These are phyloP conservation scores for Epichloe baconii DNA, from an alignment of 2,329 filamentous ascomycete species.

Conservation along the genomic window DNA sequence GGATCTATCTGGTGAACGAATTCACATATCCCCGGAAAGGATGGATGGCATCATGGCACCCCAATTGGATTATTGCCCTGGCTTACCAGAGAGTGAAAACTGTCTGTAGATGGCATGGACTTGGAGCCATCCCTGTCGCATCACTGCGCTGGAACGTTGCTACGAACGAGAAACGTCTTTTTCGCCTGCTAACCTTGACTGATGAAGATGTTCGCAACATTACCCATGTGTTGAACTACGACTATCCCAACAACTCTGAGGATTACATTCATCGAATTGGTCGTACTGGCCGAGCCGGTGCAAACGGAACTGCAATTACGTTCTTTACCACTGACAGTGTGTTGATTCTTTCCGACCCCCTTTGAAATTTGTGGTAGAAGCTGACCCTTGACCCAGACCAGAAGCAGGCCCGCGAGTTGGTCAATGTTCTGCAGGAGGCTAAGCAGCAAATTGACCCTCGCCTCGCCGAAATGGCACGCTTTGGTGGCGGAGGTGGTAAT, in stretches of 20 bases:
- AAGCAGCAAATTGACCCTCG: constrained; percentile 97
- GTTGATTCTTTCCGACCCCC: constrained; percentile 25
- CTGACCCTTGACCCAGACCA: constrained; percentile 42
- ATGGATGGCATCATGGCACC: constrained; percentile 41
- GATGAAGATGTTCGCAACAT: constrained; percentile 95
- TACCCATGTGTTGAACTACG: constrained; percentile 99
- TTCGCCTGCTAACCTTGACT: constrained; percentile 63
- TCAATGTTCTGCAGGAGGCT: constrained; percentile 83
- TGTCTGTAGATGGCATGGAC: constrained; percentile 33
- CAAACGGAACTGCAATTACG: constrained; percentile 90
- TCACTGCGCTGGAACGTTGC: constrained; percentile 48
- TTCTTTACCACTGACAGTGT: constrained; percentile 98
- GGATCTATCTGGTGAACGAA: constrained; percentile 42
- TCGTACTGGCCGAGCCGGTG: constrained; percentile 89
- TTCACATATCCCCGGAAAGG: constrained; percentile 22
- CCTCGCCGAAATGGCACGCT: constrained; percentile 90
- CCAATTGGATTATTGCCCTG: constrained; percentile 44
- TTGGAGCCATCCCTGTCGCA: constrained; percentile 31
- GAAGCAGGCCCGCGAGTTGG: constrained; percentile 93
- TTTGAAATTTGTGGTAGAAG: background rate
- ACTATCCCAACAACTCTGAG: constrained; percentile 98
- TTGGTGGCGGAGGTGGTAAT: constrained; percentile 68
- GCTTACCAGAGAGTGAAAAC: constrained; percentile 42
- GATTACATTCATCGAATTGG: constrained; percentile 97
- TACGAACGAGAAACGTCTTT: constrained; percentile 30